These are phyloP conservation scores for Phytophthora boehmeriae DNA, from an alignment of 352 stramenopile genomes.

Conservation along the genomic window DNA sequence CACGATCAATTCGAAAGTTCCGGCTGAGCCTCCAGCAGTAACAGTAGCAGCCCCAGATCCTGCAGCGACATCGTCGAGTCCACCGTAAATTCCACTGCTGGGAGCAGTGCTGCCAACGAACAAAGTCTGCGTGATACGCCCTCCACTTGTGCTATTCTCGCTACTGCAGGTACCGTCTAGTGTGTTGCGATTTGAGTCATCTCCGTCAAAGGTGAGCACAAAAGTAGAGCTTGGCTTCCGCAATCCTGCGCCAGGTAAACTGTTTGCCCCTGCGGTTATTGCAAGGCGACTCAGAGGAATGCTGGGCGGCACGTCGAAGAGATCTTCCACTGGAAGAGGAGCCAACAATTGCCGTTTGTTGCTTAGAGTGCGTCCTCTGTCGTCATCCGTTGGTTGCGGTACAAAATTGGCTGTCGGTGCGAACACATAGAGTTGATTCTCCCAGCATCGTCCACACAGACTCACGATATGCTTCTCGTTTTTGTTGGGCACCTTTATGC, in stretches of 20 bases:
- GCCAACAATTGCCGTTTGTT: slow-evolving; percentile 19
- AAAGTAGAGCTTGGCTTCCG: slow-evolving; percentile 50
- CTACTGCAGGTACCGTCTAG: neutral
- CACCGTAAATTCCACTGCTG: slow-evolving; percentile 27
- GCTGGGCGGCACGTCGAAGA: slow-evolving; percentile 68
- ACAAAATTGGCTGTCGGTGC: slow-evolving; percentile 20
- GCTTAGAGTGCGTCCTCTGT: neutral
- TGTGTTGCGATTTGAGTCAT: slow-evolving; percentile 13
- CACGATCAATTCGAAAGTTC: slow-evolving; percentile 69
- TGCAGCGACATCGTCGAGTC: slow-evolving; percentile 17
- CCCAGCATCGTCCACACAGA: slow-evolving; percentile 71
- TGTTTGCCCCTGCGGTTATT: slow-evolving; percentile 1
- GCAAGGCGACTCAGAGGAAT: slow-evolving; percentile 43
- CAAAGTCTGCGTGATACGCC: slow-evolving; percentile 28
- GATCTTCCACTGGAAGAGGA: slow-evolving; percentile 53
- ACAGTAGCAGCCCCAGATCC: neutral
- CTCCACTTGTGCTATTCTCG: slow-evolving; percentile 23
- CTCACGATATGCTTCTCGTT: slow-evolving; percentile 64
- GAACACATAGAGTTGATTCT: slow-evolving; percentile 80
- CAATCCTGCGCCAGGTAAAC: slow-evolving; percentile 38
- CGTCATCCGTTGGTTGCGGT: neutral
- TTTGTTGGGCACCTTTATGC: slow-evolving; percentile 79
- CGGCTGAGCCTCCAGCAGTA: slow-evolving; percentile 12
- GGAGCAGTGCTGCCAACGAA: slow-evolving; percentile 58
- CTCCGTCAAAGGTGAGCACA: slow-evolving; percentile 47